phyloP scores from a whole-genome alignment of 768 basidiomycete genomes.

The Rhodotorula sphaerocarpa region DNA sequence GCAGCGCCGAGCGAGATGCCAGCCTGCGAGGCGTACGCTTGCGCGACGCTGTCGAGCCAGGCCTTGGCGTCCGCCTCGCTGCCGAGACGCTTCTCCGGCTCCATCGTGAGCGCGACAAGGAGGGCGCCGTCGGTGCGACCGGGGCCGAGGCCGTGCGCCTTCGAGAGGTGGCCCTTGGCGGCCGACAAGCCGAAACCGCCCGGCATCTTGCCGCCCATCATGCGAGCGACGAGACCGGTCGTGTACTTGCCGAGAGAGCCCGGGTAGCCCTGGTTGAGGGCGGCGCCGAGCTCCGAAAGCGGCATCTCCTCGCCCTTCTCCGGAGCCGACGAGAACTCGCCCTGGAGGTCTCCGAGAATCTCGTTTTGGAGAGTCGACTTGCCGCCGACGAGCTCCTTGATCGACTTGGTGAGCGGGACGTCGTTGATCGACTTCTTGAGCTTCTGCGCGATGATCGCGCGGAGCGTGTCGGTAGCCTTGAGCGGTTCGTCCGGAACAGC shows the following conservation, averaged over 20 bases:
- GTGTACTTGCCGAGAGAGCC: slow-evolving; percentile 92
- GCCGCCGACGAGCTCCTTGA: slow-evolving; percentile 96
- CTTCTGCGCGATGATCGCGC: slow-evolving; percentile 88
- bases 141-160: slow-evolving; percentile 92
- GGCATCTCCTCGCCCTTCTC: slow-evolving; percentile 98
- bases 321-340: slow-evolving; percentile 87
- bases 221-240: slow-evolving; percentile 75
- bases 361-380: slow-evolving; percentile 99
- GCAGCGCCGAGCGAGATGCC: slow-evolving; percentile 71
- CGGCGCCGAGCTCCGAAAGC: slow-evolving; percentile 85
- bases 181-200: slow-evolving; percentile 93
- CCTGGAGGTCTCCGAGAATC: slow-evolving; percentile 89
- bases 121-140: slow-evolving; percentile 82
- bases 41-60: slow-evolving; percentile 80
- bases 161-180: slow-evolving; percentile 78
- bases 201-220: slow-evolving; percentile 94
- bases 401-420: slow-evolving; percentile 79
- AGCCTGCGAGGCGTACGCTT: slow-evolving; percentile 74
- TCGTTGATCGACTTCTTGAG: slow-evolving; percentile 90
- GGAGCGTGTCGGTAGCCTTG: slow-evolving; percentile 78
- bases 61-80: slow-evolving; percentile 86
- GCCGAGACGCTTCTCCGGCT: slow-evolving; percentile 84
- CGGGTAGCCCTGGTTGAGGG: slow-evolving; percentile 67
- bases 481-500: slow-evolving; percentile 80
- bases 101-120: slow-evolving; percentile 80